A percentile compares a stretch with the other conserved stretches of the same genome.
phyloP scores from a whole-genome alignment of 2,329 filamentous ascomycete species.

The Elsinoe arachidis region DNA sequence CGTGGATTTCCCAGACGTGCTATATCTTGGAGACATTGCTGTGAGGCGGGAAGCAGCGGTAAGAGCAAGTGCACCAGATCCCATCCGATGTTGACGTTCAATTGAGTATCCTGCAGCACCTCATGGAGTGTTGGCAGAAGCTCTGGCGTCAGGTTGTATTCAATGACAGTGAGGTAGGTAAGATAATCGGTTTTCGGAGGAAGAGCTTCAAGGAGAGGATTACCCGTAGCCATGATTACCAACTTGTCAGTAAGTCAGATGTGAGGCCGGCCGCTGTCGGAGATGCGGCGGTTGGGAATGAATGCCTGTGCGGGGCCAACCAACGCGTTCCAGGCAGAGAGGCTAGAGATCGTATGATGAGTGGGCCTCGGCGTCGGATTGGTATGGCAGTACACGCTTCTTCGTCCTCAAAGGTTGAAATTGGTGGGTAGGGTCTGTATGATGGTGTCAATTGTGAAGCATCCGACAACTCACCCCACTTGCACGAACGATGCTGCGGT shows the following conservation, averaged over 20 bases:
- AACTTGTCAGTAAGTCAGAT: not conserved
- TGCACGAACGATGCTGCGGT: not conserved
- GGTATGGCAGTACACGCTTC: not conserved
- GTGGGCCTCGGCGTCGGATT: not conserved
- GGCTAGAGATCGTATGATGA: not conserved
- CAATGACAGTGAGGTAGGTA: constrained; percentile 70
- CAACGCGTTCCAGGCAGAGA: constrained; percentile 10
- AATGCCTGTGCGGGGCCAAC: constrained; percentile 7
- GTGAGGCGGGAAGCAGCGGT: constrained; percentile 55
- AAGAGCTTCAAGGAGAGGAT: constrained; percentile 49
- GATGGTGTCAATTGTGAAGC: not conserved
- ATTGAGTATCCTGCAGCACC: constrained; percentile 56
- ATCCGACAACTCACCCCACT: not conserved
- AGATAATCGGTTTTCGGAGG: constrained; percentile 59
- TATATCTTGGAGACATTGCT: constrained; percentile 63
- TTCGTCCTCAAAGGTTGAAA: no score
- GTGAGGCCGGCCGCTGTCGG: constrained; percentile 2
- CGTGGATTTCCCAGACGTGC: constrained; percentile 70
- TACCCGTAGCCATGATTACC: constrained; percentile 22
- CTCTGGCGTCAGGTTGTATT: constrained; percentile 60
- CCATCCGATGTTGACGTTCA: constrained; percentile 75
- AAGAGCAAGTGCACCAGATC: constrained; percentile 70
- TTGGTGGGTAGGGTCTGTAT: no score
- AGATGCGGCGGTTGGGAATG: not conserved
- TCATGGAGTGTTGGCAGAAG: constrained; percentile 60